Percentiles rank a stretch among this genome's conserved stretches.
Evolutionary conservation across 768 basidiomycete genomes (phyloP).

Genomic region (Gloeostereum incarnatum): DNA sequence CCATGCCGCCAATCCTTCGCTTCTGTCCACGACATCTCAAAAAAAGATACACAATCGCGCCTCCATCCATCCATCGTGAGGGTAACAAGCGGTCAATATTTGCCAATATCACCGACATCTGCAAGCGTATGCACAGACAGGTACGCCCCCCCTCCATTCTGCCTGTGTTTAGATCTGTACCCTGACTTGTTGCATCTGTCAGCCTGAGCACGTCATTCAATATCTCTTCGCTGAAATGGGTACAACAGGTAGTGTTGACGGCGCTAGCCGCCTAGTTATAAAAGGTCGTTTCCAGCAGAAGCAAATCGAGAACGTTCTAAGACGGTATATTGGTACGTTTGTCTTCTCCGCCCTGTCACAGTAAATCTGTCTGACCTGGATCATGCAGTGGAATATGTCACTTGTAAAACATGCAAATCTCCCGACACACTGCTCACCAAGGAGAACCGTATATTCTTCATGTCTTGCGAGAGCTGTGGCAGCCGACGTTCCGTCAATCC

Average conservation of each 20-base stretch:
- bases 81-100: conserved; percentile 98
- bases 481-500: conserved; percentile 86
- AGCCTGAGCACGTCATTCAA: conserved; percentile 96
- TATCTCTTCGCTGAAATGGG: conserved; percentile 98
- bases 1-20: conserved; percentile 89
- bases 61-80: conserved; percentile 89
- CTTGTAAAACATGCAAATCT: conserved; percentile 99
- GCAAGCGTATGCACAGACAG: conserved; percentile 94
- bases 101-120: conserved; percentile 94
- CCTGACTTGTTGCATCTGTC: too few relatives aligned
- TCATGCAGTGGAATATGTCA: conserved; percentile 86
- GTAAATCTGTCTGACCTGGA: neutral
- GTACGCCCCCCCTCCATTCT: conserved; percentile 15
- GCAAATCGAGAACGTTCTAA: conserved; percentile 93
- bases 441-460: conserved; percentile 99
- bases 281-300: conserved; percentile 98
- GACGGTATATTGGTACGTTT: conserved; percentile 87
- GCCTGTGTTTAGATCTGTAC: neutral
- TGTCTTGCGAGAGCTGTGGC: conserved; percentile 87
- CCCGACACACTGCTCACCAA: conserved; percentile 94
- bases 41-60: conserved; percentile 97
- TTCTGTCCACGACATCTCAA: conserved; percentile 69
- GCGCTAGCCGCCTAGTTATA: conserved; percentile 86
- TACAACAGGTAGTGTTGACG: conserved; percentile 94
- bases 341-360: neutral